Evolutionary conservation across 768 basidiomycete genomes (phyloP), one percentile per base, ranked within the genome.

Genomic region (Mycena olivaceomarginata): DNA sequence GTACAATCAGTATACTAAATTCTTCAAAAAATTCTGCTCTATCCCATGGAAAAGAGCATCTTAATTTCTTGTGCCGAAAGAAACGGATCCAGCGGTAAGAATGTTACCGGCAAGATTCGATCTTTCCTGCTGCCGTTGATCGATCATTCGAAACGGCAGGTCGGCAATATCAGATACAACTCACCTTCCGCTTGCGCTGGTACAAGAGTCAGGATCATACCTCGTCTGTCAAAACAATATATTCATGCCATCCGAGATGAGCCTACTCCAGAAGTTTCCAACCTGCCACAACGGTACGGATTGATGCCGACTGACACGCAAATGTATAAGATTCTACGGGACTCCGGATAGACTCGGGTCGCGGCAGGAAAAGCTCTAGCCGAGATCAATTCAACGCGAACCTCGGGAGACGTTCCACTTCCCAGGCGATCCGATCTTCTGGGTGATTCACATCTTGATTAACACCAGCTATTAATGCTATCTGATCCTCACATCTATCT

Each of bases 211-310:
- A 22, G 57, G n/a, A 22, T 20, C 57, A 60, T 20, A 60, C 57
- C 57, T 60, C 20, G 31, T 60, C 57, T 25, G 57, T 22, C 57
- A 60, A 60, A 31, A 60, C 57, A 60, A 60, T 11, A 60, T 60
- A 60, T 60, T 60, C 57, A 60, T 60, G 12, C 57, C 40, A 60
- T 31, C 20, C 22, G 31, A 20, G 20, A 60, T 20, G 25, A n/a
- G 57, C 57, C 57, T 22, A 37, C 57, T 37, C 25, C 1, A 18
- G 31, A 25, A 6, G 11, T n/a, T n/a, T 22, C 25, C 22, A 25
- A 37, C 43, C 43, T 45, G 43, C 43, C 43, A 45, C 2, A 45
- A 45, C 43, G 43, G 43, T 45, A 45, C 43, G 43, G 43, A 37
- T 60, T 51, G 57, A 25, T 25, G 22, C 37, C 57, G 57, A 60